A percentile compares a stretch with the other conserved stretches of the same genome.
Evolutionary conservation across 2,329 filamentous ascomycete genomes (phyloP).

Genomic region (Penicillium sp.): DNA sequence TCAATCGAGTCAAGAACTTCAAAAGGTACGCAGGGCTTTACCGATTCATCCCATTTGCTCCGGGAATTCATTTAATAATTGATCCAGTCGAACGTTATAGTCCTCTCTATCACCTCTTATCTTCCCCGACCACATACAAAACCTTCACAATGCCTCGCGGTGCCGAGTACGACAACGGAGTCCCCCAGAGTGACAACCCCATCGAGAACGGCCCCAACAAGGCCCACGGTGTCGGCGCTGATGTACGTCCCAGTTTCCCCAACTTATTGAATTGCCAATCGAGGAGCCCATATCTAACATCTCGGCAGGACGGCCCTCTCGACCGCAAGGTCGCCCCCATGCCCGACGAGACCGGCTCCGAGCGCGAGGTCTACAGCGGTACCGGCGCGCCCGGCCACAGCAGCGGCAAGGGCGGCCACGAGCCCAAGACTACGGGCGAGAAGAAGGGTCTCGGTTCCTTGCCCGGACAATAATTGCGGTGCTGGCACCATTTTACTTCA

Average conservation of each 20-base stretch:
- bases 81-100: neutral
- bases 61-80: neutral
- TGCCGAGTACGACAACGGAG: conserved; percentile 40
- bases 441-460: conserved; percentile 34
- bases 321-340: conserved; percentile 36
- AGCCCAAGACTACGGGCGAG: conserved; percentile 35
- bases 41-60: neutral
- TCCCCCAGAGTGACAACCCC: conserved; percentile 41
- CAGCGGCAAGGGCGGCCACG: conserved; percentile 40
- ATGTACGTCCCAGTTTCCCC: conserved; percentile 20
- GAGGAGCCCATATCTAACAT: conserved; percentile 5
- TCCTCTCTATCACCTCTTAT: neutral
- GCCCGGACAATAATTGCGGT: neutral
- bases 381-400: conserved; percentile 24
- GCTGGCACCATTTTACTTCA: neutral
- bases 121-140: neutral
- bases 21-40: neutral
- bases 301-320: conserved; percentile 27
- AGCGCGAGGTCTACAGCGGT: conserved; percentile 27
- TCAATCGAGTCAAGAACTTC: neutral
- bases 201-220: conserved; percentile 35
- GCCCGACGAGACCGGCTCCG: conserved; percentile 33
- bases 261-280: neutral
- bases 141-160: conserved; percentile 40
- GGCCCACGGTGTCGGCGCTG: conserved; percentile 35